Base-by-base conservation (phyloP, 78 protist species). In the Monocercomonoides exilis region DNA sequence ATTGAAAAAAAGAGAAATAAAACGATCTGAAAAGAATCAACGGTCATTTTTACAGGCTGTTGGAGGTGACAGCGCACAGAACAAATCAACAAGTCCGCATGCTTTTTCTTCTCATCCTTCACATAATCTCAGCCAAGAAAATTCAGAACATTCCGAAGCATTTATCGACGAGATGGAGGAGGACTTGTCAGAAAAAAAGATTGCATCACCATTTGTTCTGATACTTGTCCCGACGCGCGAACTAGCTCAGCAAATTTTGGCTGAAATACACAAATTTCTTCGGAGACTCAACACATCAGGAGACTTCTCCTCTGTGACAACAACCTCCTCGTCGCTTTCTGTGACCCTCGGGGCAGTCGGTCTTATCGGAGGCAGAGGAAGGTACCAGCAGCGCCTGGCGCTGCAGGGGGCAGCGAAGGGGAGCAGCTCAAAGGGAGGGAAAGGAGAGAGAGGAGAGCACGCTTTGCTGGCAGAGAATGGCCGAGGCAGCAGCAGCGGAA, bases 161-260 rank as follows among this genome's bases (percentile, higher is more conserved):
- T 43, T 11, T 85, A 89, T 45, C 45, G 44, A 33, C 46, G 85
- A 5, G 33, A 34, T 1, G 54, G 77, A 34, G 86, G 63, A 4
- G 77, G 35, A 35, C 64, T 85, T 1, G 35, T 4, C 3, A n/a
- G 91, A 54, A 21, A 54, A 54, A 21, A 54, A 88, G 33, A 44
- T 1, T 86, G 85, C 1, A 3, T 77, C 1, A 34, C 77, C 44
- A 89, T 89, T 70, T 1, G 84, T 1, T 87, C 80, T 88, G 89
- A 89, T n/a, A 88, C 89, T 43, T 88, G 86, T 70, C 5, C 86
- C 86, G 41, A 84, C 86, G 42, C 86, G 86, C 6, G 86, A 84
- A 45, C 86, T 84, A 4, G 86, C 70, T 21, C 85, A 54, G 54
- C 86, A 84, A 34, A 84, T 46, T 34, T 34, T 43, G 5, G 5